Percentiles rank a stretch among this genome's conserved stretches.
phyloP scores from a whole-genome alignment of 2,329 filamentous ascomycete species.

The Clarireedia homoeocarpa region DNA sequence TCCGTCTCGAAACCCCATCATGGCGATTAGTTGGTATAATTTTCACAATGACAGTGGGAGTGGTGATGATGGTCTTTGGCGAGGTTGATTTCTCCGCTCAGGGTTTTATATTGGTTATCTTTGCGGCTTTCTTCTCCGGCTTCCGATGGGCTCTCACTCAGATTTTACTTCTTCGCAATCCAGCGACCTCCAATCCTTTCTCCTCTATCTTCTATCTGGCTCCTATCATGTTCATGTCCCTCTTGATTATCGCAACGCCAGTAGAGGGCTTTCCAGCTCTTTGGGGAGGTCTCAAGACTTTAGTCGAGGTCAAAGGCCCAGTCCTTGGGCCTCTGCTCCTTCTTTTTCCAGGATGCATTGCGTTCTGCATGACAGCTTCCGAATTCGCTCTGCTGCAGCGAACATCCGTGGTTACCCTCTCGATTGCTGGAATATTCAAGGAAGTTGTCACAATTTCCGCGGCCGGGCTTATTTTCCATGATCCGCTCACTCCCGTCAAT shows the following conservation, averaged over 20 bases:
- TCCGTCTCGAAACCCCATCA: constrained; percentile 82
- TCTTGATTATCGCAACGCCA: constrained; percentile 73
- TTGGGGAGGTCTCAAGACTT: constrained; percentile 51
- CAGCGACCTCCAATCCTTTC: constrained; percentile 92
- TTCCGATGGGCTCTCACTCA: constrained; percentile 99
- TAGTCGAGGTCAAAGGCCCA: constrained; percentile 61
- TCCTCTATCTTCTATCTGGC: constrained; percentile 97
- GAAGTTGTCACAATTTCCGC: constrained; percentile 94
- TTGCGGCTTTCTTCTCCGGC: constrained; percentile 87
- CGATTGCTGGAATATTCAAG: constrained; percentile 97
- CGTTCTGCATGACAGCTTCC: constrained; percentile 92
- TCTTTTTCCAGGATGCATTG: constrained; percentile 81
- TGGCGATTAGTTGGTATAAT: constrained; percentile 83
- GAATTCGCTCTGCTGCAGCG: constrained; percentile 94
- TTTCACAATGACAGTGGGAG: constrained; percentile 81
- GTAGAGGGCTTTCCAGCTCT: constrained; percentile 74
- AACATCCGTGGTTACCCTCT: constrained; percentile 90
- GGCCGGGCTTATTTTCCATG: constrained; percentile 80
- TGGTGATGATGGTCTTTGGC: constrained; percentile 97
- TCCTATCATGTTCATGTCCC: constrained; percentile 85
- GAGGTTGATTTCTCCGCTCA: constrained; percentile 82
- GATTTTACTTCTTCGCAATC: constrained; percentile 87
- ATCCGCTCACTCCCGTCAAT: constrained; percentile 81
- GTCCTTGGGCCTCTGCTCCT: constrained; percentile 63
- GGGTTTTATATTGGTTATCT: constrained; percentile 88